phyloP scores from a whole-genome alignment of 176 grass and related monocot species.

The Cocos nucifera region DNA sequence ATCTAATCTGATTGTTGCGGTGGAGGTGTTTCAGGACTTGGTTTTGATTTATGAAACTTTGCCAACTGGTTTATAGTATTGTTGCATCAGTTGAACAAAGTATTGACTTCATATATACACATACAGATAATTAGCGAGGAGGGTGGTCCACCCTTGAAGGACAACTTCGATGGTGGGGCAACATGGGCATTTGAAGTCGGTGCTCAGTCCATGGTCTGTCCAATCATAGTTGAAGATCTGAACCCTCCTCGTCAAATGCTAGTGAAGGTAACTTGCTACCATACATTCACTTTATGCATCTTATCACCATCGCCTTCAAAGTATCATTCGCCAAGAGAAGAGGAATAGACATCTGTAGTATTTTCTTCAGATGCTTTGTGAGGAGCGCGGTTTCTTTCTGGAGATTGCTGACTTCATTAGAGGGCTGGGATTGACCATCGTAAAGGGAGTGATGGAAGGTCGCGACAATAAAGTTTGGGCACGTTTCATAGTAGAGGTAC shows the following conservation, averaged over 20 bases:
- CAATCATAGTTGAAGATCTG: conserved; percentile 77
- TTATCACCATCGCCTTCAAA: no score
- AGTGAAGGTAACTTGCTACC: conserved; percentile 41
- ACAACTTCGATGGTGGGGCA: conserved; percentile 69
- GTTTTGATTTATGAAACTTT: no score
- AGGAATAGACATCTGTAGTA: neutral
- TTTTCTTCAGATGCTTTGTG: conserved; percentile 56
- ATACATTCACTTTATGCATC: no score
- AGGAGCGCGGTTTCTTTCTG: conserved; percentile 75
- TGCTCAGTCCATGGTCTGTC: conserved; percentile 61
- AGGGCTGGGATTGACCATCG: conserved; percentile 74
- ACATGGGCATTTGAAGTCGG: conserved; percentile 89
- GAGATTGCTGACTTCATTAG: conserved; percentile 82
- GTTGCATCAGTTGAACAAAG: no score
- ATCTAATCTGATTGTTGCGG: no score
- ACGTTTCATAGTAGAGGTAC: conserved; percentile 70
- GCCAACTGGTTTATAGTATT: no score
- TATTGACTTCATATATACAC: neutral
- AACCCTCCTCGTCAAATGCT: conserved; percentile 69
- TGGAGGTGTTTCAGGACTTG: no score
- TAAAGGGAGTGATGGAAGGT: conserved; percentile 77
- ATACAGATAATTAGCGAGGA: conserved; percentile 49
- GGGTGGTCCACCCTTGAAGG: conserved; percentile 56
- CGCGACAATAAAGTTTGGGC: conserved; percentile 76
- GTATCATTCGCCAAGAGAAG: no score